Conservation (phyloP, 176 grass and related monocot species). For the Paspalum notatum region DNA sequence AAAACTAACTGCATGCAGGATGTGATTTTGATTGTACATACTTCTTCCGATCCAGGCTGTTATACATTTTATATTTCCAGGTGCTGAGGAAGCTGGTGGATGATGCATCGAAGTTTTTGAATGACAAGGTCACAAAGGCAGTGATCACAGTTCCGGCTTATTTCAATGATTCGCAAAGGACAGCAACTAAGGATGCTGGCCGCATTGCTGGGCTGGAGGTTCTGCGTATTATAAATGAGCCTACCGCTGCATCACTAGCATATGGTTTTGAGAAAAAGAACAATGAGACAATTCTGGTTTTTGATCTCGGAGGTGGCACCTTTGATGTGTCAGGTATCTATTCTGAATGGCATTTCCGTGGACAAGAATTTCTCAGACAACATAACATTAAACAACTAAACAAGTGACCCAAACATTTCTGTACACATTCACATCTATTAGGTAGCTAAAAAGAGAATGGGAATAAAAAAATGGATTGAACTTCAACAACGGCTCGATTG, state of each 20-base stretch:
- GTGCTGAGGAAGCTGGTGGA: constrained; percentile 74
- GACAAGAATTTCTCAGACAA: neutral
- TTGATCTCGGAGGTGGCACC: constrained; percentile 77
- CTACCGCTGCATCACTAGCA: constrained; percentile 67
- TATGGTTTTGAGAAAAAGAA: constrained; percentile 89
- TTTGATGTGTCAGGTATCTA: constrained; percentile 80
- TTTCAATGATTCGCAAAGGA: constrained; percentile 84
- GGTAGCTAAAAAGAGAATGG: neutral
- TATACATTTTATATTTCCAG: constrained; percentile 23
- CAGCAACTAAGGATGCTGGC: constrained; percentile 82
- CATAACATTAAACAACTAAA: too few species aligned
- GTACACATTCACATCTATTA: neutral
- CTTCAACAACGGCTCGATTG: neutral
- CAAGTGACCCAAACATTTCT: neutral
- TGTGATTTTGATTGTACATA: neutral
- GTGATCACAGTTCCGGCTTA: constrained; percentile 78
- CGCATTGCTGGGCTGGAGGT: constrained; percentile 78
- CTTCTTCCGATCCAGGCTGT: neutral
- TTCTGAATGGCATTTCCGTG: neutral
- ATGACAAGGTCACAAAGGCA: constrained; percentile 81
- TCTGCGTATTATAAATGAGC: constrained; percentile 83
- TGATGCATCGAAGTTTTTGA: constrained; percentile 83
- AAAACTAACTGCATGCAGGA: neutral
- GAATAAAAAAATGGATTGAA: neutral
- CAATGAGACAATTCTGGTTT: constrained; percentile 81